Evolutionary conservation across 2,329 filamentous ascomycete genomes (phyloP).

Genomic region (Alternaria rosae): DNA sequence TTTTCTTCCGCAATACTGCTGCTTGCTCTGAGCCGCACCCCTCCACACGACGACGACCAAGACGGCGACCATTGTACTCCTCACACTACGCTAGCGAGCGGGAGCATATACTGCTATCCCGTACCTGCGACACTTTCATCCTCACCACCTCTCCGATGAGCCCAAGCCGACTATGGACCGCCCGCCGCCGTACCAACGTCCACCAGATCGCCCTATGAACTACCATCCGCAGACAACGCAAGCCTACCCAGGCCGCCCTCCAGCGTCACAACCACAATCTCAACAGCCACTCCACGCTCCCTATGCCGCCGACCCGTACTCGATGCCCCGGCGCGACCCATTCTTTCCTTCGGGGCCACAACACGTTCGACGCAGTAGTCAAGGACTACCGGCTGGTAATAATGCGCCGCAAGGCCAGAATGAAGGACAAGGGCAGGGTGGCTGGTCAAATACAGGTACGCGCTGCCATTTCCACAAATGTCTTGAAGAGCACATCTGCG

Average conservation of each 20-base stretch:
- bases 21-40: background rate
- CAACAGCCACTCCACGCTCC: conserved; percentile 54
- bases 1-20: conserved; percentile 6
- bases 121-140: background rate
- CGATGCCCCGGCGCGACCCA: conserved; percentile 56
- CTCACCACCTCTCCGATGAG: conserved; percentile 18
- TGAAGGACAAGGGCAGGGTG: conserved; percentile 45
- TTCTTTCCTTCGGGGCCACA: conserved; percentile 52
- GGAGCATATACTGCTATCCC: background rate
- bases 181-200: conserved; percentile 49
- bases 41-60: background rate
- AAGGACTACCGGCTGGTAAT: conserved; percentile 47
- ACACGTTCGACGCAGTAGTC: conserved; percentile 51
- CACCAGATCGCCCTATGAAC: conserved; percentile 54
- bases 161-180: conserved; percentile 45
- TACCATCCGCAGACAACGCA: conserved; percentile 51
- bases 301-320: conserved; percentile 56
- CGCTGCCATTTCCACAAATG: conserved; percentile 13
- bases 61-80: background rate
- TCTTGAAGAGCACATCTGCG: conserved; percentile 1
- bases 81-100: background rate
- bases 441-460: conserved; percentile 51
- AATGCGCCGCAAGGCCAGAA: conserved; percentile 32
- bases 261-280: conserved; percentile 34
- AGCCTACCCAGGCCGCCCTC: conserved; percentile 45